These are phyloP conservation scores for Murraya paniculata DNA, from an alignment of 345 rosid species.

Conservation along the genomic window DNA sequence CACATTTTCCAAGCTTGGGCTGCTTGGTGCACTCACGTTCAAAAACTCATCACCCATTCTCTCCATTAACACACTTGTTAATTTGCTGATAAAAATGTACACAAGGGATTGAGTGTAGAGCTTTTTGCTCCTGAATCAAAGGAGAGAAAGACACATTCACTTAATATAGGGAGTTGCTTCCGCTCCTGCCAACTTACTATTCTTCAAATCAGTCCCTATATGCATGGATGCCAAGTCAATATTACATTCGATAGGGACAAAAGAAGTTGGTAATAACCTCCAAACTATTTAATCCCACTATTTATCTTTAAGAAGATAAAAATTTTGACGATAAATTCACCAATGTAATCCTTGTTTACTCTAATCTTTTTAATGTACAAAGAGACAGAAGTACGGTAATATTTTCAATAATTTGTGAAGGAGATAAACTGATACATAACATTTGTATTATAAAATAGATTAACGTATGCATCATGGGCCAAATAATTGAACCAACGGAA, in stretches of 20 bases:
- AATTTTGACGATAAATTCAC: no score
- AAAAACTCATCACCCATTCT: background rate
- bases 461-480: no score
- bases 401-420: no score
- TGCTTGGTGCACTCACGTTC: conserved; percentile 27
- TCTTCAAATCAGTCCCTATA: background rate
- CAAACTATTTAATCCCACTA: no score
- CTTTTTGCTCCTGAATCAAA: conserved; percentile 7
- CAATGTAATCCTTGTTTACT: rapidly evolving
- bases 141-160: conserved; percentile 2
- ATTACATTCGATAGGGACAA: background rate
- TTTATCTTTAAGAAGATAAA: no score
- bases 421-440: no score
- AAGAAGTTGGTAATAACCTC: background rate
- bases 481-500: background rate
- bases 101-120: background rate
- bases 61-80: background rate
- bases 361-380: no score
- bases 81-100: background rate
- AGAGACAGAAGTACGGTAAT: no score
- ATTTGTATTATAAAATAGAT: no score
- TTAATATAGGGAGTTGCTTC: conserved; percentile 6
- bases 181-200: conserved; percentile 16
- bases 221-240: conserved; percentile 5
- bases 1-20: conserved; percentile 25